phyloP scores from a whole-genome alignment of 352 stramenopile species.

The Pythium diclinum region DNA sequence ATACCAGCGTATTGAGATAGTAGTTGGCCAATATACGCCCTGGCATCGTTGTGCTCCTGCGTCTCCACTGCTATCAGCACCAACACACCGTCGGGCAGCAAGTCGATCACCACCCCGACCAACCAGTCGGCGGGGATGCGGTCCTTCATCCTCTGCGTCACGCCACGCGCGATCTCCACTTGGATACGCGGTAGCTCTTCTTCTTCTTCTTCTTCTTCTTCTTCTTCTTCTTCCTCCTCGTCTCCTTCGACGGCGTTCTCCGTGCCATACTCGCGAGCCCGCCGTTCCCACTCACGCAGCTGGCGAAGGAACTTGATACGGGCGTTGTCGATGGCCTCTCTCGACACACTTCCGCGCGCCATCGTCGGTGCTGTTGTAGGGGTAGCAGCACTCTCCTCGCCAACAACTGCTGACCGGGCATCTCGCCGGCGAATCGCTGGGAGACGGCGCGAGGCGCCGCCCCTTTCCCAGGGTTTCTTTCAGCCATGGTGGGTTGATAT shows the following conservation, averaged over 20 bases:
- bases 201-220: background rate
- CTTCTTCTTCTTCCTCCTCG: background rate
- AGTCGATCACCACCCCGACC: background rate
- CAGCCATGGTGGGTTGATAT: no score
- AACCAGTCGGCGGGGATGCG: background rate
- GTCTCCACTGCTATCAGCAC: background rate
- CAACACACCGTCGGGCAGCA: background rate
- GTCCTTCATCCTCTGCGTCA: background rate
- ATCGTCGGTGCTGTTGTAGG: background rate
- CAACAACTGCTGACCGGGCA: no score
- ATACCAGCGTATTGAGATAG: background rate
- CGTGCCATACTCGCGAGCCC: background rate
- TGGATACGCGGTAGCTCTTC: background rate
- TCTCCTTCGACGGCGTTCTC: background rate
- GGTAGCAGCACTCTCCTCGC: no score
- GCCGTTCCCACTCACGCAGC: background rate
- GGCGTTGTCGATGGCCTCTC: background rate
- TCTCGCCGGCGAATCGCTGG: no score
- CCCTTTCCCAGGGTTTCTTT: background rate
- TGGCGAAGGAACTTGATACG: background rate
- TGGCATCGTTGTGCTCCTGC: background rate
- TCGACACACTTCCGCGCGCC: background rate
- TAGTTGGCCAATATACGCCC: background rate
- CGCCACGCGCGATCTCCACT: background rate
- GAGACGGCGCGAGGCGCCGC: no score